phyloP scores from a whole-genome alignment of 768 basidiomycete genomes.

The Mycena albidolilacea region DNA sequence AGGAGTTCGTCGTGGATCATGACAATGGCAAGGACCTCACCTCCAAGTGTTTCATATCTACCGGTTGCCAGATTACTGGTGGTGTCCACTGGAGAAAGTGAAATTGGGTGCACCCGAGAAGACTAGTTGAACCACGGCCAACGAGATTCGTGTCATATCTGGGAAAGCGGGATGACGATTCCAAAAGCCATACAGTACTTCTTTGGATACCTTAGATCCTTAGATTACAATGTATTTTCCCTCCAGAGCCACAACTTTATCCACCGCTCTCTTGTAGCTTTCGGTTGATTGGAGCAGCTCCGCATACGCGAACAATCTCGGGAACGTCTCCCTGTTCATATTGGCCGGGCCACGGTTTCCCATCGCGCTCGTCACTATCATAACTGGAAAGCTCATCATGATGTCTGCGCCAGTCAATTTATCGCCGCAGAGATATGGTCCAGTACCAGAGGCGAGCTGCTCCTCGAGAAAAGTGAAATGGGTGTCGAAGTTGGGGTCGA shows the following conservation, averaged over 20 bases:
- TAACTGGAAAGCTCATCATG: slow-evolving; percentile 33
- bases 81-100: too few species aligned
- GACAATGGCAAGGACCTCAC: too few species aligned
- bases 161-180: too few species aligned
- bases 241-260: slow-evolving; percentile 30
- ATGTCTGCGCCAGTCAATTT: slow-evolving; percentile 35
- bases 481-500: slow-evolving; percentile 25
- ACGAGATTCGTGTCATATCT: too few species aligned
- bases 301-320: slow-evolving; percentile 35
- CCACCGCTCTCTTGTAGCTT: slow-evolving; percentile 37
- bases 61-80: too few species aligned
- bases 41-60: too few species aligned
- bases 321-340: slow-evolving; percentile 32
- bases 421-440: slow-evolving; percentile 33
- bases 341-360: neutral
- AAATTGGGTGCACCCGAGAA: too few species aligned
- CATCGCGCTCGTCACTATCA: neutral
- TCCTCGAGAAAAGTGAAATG: slow-evolving; percentile 36
- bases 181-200: neutral
- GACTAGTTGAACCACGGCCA: too few species aligned
- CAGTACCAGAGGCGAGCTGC: slow-evolving; percentile 33
- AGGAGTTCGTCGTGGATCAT: too few species aligned
- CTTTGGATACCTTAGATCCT: neutral
- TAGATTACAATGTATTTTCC: too few species aligned
- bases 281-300: slow-evolving; percentile 25